Evolutionary conservation across 1,139 yeast species (phyloP), one percentile per base, ranked within the genome.

Genomic region (Kodamaea suecica): DNA sequence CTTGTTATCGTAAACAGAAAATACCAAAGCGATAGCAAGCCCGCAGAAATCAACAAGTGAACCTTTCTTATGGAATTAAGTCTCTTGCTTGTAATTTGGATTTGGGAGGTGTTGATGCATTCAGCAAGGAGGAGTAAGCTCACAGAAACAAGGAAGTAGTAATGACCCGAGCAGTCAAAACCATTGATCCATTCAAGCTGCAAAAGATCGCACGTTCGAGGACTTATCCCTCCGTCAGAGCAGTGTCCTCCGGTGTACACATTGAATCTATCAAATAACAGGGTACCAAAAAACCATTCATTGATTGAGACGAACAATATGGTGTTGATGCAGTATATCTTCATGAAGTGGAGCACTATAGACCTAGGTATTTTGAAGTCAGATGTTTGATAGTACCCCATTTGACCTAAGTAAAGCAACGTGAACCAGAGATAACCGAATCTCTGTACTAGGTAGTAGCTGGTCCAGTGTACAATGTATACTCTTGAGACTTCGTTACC

Each of bases 81-180:
- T 12, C 10, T 17, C 21, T 16, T 17, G 28, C n/a, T 6, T 12
- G 16, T 5, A 11, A 29, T 26, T 24, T 35, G 32, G 30, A 30
- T 19, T 16, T 35, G 33, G 12, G 36, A 17, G 28, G 42, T 29
- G 11, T 44, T 38, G 29, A 38, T 34, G 28, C 66, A 35, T 38
- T 67, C 75, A 29, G 59, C 49, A 62, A 73, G 57, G 3, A 73
- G 39, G 5, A 75, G 54, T 39, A 74, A 47, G 37, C 78, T 68
- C 29, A 73, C 58, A n/a, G 77, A 70, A 2, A 70, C 55, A 3
- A 79, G 45, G 31, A 79, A 66, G 45, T 76, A 74, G 40, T 70
- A 73, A 51, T 81, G 88, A 0, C 88, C 86, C 17, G 85, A 78
- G 1, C 73, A 55, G 50, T 80, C 86, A 43, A 77, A 76, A 3